Evolutionary conservation across 805 yeast species (phyloP), one percentile per base, ranked within the genome.

Genomic region (Kregervanrija fluxuum): DNA sequence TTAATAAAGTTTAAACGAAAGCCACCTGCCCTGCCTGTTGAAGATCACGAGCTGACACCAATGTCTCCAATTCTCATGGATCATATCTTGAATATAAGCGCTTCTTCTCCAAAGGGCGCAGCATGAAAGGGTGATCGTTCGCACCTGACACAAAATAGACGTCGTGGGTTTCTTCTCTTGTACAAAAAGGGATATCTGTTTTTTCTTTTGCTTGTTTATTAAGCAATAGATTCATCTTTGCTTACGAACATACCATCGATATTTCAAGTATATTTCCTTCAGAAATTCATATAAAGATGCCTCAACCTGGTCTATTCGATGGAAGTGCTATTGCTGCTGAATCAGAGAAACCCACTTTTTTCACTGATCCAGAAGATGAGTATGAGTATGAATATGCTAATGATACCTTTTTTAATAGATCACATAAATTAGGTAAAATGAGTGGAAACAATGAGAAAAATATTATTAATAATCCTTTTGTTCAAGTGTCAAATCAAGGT

Each of bases 311-410:
- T 17, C 32, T 34, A 5, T 28, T 40, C n/a, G 43, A 40, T 17
- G 43, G 37, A 2, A 35, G 38, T 34, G 30, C 28, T 17, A 13
- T 31, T 9, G 15, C 14, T 3, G 30, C 22, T 10, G 40, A 16
- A 11, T 8, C 17, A 5, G 28, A 22, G 28, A 49, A 46, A 42
- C 54, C 53, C 4, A 40, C 47, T 13, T 54, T 48, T 46, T 55
- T 54, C 42, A 51, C 56, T 11, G 57, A 54, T 30, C 54, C 54
- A 2, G 50, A 48, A 22, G 50, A 46, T 34, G 45, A 50, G 8
- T 14, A 34, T 14, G 45, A 50, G 8, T 14, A 34, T 14, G 10
- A 30, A n/a, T 30, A 13, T n/a, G 15, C 30, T 6, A 16, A 35
- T 5, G 30, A 8, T 16, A 10, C 8, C 38, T 15, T 35, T 35